phyloP scores from a whole-genome alignment of 2,329 filamentous ascomycete genomes.

The Botrytis porri region DNA sequence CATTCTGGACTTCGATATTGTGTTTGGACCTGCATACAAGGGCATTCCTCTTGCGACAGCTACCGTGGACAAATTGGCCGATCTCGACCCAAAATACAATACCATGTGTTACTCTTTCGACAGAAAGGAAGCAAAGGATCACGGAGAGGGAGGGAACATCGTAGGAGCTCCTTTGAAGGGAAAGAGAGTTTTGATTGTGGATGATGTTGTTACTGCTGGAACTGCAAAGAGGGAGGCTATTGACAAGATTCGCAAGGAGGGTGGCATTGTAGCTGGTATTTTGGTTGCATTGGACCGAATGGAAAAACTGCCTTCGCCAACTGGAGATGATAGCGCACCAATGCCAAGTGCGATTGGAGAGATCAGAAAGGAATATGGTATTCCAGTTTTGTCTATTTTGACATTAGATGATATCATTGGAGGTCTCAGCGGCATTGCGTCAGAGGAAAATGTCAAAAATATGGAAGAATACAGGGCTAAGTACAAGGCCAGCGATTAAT shows the following conservation, averaged over 20 bases:
- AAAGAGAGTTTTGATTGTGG: slow-evolving; percentile 83
- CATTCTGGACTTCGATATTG: slow-evolving; percentile 67
- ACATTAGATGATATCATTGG: slow-evolving; percentile 80
- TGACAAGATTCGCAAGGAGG: slow-evolving; percentile 80
- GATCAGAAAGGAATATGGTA: slow-evolving; percentile 75
- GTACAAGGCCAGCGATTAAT: slow-evolving; percentile 57
- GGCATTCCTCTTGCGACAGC: slow-evolving; percentile 87
- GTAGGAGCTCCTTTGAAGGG: slow-evolving; percentile 83
- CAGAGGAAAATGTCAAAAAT: slow-evolving; percentile 59
- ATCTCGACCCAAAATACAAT: slow-evolving; percentile 66
- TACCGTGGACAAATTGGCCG: slow-evolving; percentile 71
- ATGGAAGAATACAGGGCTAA: slow-evolving; percentile 71
- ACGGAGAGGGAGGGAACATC: slow-evolving; percentile 91
- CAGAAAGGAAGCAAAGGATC: slow-evolving; percentile 93
- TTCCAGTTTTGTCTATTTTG: slow-evolving; percentile 80
- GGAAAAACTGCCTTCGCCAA: slow-evolving; percentile 70
- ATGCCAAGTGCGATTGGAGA: slow-evolving; percentile 81
- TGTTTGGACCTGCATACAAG: slow-evolving; percentile 96
- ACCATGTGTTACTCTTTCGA: slow-evolving; percentile 84
- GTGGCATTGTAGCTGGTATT: slow-evolving; percentile 81
- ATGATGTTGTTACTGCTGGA: slow-evolving; percentile 95
- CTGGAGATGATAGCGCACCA: slow-evolving; percentile 52
- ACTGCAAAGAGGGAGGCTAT: slow-evolving; percentile 93
- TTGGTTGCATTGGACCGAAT: slow-evolving; percentile 84
- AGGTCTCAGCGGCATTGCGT: slow-evolving; percentile 60